Base-by-base conservation (phyloP, 1,284 basidiomycete species). In the Marasmius sp. region DNA sequence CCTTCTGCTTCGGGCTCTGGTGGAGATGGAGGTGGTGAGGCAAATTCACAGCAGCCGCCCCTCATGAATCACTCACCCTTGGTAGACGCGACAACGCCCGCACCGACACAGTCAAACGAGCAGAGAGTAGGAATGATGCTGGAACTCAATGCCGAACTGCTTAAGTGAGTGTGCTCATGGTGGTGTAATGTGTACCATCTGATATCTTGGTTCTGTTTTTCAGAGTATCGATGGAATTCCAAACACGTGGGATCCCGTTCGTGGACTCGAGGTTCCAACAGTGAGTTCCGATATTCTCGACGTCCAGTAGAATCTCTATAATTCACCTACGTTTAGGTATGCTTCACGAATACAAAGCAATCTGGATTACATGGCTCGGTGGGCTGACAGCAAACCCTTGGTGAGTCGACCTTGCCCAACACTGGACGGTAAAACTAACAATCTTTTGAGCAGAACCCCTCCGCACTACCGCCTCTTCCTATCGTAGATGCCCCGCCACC, bases 351-450 rank as follows among this genome's bases (percentile, higher is more conserved):
- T 91, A 47, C 84, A 90, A 67, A 79, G 83, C 34, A 91, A 91
- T 71, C 76, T 92, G 10, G 76, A 80, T 0, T 92, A 87, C 86
- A 74, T 91, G 63, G 87, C 87, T 53, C 79, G 82, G 20, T 82
- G 81, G 34, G 86, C 83, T 39, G 89, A 91, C 66, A 78, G 79
- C 34, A 76, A 71, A 53, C 79, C 78, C 47, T 77, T 79, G 70
- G n/a, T 27, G 34, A 16, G 18, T 77, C 78, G 10, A 41, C 45
- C 36, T 55, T 27, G 41, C 47, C 60, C 27, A 38, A 57, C 47
- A 49, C 18, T 20, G 33, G 51, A 7, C 52, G 1, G 3, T 47
- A 14, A 34, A 43, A 41, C 16, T 59, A 22, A 47, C 12, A 45
- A 39, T 43, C 20, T 8, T 49, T 48, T 47, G 16, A 16, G 47